Conservation (phyloP, 176 grass and related monocot genomes). For the Rhynchospora breviuscula region DNA sequence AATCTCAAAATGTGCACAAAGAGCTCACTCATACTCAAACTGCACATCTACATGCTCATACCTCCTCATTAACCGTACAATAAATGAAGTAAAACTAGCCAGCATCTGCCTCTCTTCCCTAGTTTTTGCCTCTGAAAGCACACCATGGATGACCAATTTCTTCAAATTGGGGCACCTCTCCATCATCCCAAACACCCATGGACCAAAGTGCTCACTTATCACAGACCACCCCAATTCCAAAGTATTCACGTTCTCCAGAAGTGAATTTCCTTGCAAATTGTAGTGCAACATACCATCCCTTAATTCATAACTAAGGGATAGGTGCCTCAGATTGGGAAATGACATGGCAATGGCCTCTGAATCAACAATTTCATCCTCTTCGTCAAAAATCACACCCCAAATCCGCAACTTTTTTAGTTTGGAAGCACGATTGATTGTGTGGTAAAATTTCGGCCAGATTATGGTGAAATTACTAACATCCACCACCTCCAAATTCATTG, state of each 20-base stretch:
- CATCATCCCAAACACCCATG: conserved; percentile 97
- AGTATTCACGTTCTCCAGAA: conserved; percentile 66
- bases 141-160: conserved; percentile 91
- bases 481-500: conserved; percentile 69
- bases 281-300: conserved; percentile 75
- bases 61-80: conserved; percentile 72
- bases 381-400: conserved; percentile 95
- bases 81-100: conserved; percentile 78
- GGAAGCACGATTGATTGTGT: conserved; percentile 72
- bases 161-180: conserved; percentile 93
- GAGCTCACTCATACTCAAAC: conserved; percentile 86
- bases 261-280: conserved; percentile 61
- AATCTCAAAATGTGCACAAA: not conserved
- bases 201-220: conserved; percentile 91
- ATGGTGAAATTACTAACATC: conserved; percentile 93
- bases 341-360: conserved; percentile 86
- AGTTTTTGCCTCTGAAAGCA: conserved; percentile 87
- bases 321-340: conserved; percentile 78
- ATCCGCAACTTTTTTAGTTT: conserved; percentile 60
- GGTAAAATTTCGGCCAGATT: conserved; percentile 88
- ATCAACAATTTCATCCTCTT: conserved; percentile 93
- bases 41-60: conserved; percentile 82
- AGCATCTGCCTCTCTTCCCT: conserved; percentile 73
- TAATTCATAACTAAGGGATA: conserved; percentile 91
- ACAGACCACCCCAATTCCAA: conserved; percentile 95